Evolutionary conservation across 2,329 filamentous ascomycete genomes (phyloP), one percentile per base, ranked within the genome.

Genomic region (Apiospora malaysiana): DNA sequence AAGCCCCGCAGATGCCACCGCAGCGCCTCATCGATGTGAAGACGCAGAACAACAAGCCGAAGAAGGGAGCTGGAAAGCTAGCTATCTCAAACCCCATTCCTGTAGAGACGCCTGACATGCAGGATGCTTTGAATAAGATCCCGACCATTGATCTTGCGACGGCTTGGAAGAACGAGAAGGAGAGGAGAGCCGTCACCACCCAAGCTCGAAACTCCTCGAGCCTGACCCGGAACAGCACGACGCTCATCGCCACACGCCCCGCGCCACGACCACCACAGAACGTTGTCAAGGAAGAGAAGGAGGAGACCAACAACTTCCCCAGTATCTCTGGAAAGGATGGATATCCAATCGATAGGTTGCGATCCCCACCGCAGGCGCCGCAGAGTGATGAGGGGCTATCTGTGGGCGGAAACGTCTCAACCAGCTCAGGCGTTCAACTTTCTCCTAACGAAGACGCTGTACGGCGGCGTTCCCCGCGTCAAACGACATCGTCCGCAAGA

Each of bases 31-130:
- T 40, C 45, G 67, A 68, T 40, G 37, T 68, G 18, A 68, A 68
- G 67, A 40, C 18, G 73, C 78, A 42, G 59, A 70, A 66, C 68
- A 71, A 65, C 65, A 68, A 69, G 70, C 47, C 65, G 66, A 23
- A 71, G 71, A 66, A 72, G 66, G 70, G 75, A 59, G 77, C 77
- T 7, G 82, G 81, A 9, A 87, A 83, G 70, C 73, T 86, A 23
- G 75, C 77, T 5, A 89, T 89, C 45, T 89, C 87, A 14, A 80
- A 82, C 16, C 87, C 88, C 0, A 82, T 89, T 46, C 74, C 87
- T 16, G 72, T 72, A 10, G 72, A 75, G 47, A 73, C 76, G 45
- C 72, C 75, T 47, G 76, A 73, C 27, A 72, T 72, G 70, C 73
- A 74, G 43, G 77, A 76, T 56, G 73, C 78, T 14, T 71, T 80